Percentiles rank a stretch among this genome's conserved stretches.
phyloP scores from a whole-genome alignment of 176 grass and related monocot genomes.

The Aegilops speltoides region DNA sequence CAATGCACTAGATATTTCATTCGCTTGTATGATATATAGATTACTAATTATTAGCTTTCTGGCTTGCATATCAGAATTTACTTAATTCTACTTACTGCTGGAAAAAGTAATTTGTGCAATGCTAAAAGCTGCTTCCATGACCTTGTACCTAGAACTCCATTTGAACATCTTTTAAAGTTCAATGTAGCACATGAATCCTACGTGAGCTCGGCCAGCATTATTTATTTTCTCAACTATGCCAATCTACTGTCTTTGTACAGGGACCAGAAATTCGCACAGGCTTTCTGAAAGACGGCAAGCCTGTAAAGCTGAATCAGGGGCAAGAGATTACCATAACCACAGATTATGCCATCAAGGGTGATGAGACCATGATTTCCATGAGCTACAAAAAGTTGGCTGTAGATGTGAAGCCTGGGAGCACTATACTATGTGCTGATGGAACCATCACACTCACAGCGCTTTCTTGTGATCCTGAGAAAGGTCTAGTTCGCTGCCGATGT shows the following conservation, averaged over 20 bases:
- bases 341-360: conserved; percentile 63
- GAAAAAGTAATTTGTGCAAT: background rate
- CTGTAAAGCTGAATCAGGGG: conserved; percentile 51
- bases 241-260: conserved; percentile 32
- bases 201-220: background rate
- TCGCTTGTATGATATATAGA: background rate
- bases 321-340: conserved; percentile 74
- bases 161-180: conserved; percentile 9
- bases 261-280: conserved; percentile 87
- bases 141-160: background rate
- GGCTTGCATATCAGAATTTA: background rate
- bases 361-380: conserved; percentile 75
- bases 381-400: conserved; percentile 70
- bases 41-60: background rate
- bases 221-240: background rate
- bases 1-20: background rate
- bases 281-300: conserved; percentile 68
- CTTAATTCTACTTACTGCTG: background rate
- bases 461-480: conserved; percentile 57
- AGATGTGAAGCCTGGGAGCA: conserved; percentile 63
- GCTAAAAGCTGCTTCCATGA: background rate
- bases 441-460: conserved; percentile 78
- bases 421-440: conserved; percentile 70
- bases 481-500: conserved; percentile 58
- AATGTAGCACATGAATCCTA: background rate